These are phyloP conservation scores for Plasmodium vivax DNA, from an alignment of 169 alveolate species.

Conservation along the genomic window DNA sequence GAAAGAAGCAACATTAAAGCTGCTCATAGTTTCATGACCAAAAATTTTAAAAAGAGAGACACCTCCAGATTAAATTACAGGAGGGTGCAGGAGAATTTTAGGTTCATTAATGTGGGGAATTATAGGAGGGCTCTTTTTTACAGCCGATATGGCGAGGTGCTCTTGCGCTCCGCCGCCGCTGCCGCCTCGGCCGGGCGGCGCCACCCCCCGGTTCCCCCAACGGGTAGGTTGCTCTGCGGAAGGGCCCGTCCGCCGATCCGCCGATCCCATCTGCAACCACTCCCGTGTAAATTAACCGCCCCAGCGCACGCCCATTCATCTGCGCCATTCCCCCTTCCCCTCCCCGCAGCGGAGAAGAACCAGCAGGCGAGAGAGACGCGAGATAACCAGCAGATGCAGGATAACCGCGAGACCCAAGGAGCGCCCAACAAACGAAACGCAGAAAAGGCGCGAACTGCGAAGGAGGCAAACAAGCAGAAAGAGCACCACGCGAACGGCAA, in stretches of 20 bases:
- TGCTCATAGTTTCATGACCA: constrained; percentile 87
- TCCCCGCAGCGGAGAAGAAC: background rate
- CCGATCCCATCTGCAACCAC: background rate
- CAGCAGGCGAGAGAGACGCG: too few relatives aligned
- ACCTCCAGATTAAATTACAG: constrained; percentile 3
- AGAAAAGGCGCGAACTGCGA: background rate
- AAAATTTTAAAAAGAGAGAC: constrained; percentile 82
- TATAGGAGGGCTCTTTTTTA: constrained; percentile 26
- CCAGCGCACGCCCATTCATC: background rate
- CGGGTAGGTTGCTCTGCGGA: background rate
- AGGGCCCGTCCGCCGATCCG: background rate
- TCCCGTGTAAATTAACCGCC: background rate
- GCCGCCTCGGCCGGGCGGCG: background rate
- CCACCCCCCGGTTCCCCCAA: background rate
- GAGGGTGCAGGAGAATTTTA: constrained; percentile 43
- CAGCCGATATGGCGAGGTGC: constrained; percentile 4
- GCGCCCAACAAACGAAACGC: background rate
- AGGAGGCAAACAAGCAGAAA: background rate
- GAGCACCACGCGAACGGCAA: background rate
- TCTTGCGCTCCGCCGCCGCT: background rate
- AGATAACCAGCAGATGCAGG: too few relatives aligned
- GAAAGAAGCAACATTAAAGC: constrained; percentile 80
- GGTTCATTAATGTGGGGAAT: constrained; percentile 50
- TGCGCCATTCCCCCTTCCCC: background rate
- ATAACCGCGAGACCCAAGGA: background rate